A percentile compares a stretch with the other conserved stretches of the same genome.
phyloP scores from a whole-genome alignment of 306 rosid species.

The Betula pendula region DNA sequence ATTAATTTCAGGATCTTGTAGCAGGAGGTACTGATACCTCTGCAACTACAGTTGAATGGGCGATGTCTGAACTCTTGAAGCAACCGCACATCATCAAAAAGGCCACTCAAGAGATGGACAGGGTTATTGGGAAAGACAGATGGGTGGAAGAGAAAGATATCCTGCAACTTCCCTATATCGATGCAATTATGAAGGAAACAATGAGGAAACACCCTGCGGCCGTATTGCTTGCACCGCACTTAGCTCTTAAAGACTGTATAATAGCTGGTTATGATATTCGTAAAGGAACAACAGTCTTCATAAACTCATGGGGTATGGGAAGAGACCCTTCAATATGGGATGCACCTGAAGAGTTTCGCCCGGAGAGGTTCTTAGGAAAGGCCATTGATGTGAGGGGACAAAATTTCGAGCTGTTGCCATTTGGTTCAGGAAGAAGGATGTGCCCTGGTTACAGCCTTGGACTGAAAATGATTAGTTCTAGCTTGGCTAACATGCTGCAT shows the following conservation, averaged over 20 bases:
- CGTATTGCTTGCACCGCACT: conserved; percentile 31
- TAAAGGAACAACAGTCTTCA: conserved; percentile 24
- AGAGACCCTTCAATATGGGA: conserved; percentile 37
- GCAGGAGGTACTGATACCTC: conserved; percentile 45
- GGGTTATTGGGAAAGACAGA: conserved; percentile 35
- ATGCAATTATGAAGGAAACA: conserved; percentile 42
- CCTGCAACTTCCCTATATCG: conserved; percentile 30
- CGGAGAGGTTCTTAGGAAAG: conserved; percentile 35
- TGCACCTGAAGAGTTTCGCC: conserved; percentile 29
- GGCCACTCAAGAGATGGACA: conserved; percentile 37
- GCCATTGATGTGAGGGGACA: conserved; percentile 40
- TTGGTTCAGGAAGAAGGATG: conserved; percentile 45
- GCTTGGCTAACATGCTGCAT: conserved; percentile 31
- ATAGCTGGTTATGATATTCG: conserved; percentile 27
- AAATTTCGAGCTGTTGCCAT: conserved; percentile 36
- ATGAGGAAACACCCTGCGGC: conserved; percentile 41
- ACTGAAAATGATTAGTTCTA: conserved; percentile 12
- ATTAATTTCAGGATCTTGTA: conserved; percentile 29
- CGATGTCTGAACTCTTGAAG: conserved; percentile 42
- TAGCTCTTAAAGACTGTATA: conserved; percentile 36
- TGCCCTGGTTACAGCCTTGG: conserved; percentile 21
- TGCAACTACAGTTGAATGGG: conserved; percentile 43
- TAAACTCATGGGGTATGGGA: conserved; percentile 43
- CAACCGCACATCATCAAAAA: conserved; percentile 36
- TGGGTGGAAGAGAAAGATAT: conserved; percentile 47